phyloP scores from a whole-genome alignment of 257 asterid species.

The Salvia splendens region DNA sequence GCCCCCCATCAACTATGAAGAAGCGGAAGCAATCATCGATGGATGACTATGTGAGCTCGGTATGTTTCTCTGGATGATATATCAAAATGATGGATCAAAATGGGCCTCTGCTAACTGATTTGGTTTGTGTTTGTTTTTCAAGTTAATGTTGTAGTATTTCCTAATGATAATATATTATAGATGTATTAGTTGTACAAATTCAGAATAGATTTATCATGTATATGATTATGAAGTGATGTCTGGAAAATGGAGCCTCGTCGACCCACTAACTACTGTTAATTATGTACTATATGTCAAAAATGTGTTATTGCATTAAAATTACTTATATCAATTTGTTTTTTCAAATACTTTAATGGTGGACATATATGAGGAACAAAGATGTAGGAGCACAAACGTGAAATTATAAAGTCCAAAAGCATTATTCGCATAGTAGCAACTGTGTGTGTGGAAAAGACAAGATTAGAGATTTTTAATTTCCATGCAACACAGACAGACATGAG shows the following conservation, averaged over 20 bases:
- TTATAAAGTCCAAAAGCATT: constrained; percentile 20
- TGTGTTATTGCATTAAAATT: too few relatives aligned
- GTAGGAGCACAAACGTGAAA: too few relatives aligned
- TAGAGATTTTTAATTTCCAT: constrained; percentile 25
- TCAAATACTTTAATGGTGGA: too few relatives aligned
- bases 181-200: constrained; percentile 25
- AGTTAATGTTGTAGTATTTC: constrained; percentile 3
- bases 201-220: background rate
- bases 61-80: constrained; percentile 30
- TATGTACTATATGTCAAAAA: too few relatives aligned
- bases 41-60: constrained; percentile 84
- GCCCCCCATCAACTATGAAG: constrained; percentile 67
- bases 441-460: constrained; percentile 14
- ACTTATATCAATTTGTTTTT: too few relatives aligned
- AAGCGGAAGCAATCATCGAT: constrained; percentile 71
- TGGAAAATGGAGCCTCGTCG: background rate
- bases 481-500: constrained; percentile 11
- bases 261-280: background rate
- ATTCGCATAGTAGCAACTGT: background rate
- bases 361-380: too few relatives aligned
- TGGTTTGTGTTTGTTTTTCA: background rate
- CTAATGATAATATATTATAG: background rate
- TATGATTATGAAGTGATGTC: too few relatives aligned
- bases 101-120: background rate
- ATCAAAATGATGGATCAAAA: constrained; percentile 44